These are phyloP conservation scores for Penicillium pancosmium DNA, from an alignment of 495 filamentous ascomycete genomes.

Conservation along the genomic window DNA sequence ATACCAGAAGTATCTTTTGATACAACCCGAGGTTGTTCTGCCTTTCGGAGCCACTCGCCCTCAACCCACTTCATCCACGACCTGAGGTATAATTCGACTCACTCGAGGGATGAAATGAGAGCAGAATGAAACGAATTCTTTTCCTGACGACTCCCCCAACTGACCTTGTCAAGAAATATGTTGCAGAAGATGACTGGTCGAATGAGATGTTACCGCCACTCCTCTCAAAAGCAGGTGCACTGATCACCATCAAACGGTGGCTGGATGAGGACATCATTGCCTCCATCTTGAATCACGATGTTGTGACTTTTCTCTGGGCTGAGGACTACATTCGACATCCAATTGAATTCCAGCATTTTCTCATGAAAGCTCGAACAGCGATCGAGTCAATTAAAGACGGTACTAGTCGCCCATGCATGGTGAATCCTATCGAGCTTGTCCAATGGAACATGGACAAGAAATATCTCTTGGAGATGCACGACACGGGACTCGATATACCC, in stretches of 20 bases:
- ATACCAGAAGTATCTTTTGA: too few species aligned
- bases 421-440: slow-evolving; percentile 6
- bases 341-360: background rate
- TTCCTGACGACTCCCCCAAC: slow-evolving; percentile 5
- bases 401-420: slow-evolving; percentile 3
- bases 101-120: background rate
- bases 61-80: too few species aligned
- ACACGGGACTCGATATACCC: slow-evolving; percentile 3
- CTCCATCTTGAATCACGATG: slow-evolving; percentile 1
- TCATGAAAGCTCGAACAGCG: background rate
- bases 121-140: slow-evolving; percentile 6
- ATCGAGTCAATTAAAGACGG: background rate
- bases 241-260: slow-evolving; percentile 6
- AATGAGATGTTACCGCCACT: slow-evolving; percentile 4
- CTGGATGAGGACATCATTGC: slow-evolving; percentile 7
- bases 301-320: slow-evolving; percentile 10
- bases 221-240: slow-evolving; percentile 5
- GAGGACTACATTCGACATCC: slow-evolving; percentile 9
- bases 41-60: too few species aligned
- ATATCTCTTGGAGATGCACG: slow-evolving; percentile 8
- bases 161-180: background rate
- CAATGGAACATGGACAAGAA: slow-evolving; percentile 13
- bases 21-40: too few species aligned
- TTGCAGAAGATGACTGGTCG: slow-evolving; percentile 2
- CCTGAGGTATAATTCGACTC: background rate